Evolutionary conservation across 495 filamentous ascomycete genomes (phyloP).

Genomic region (Penicillium daleae): DNA sequence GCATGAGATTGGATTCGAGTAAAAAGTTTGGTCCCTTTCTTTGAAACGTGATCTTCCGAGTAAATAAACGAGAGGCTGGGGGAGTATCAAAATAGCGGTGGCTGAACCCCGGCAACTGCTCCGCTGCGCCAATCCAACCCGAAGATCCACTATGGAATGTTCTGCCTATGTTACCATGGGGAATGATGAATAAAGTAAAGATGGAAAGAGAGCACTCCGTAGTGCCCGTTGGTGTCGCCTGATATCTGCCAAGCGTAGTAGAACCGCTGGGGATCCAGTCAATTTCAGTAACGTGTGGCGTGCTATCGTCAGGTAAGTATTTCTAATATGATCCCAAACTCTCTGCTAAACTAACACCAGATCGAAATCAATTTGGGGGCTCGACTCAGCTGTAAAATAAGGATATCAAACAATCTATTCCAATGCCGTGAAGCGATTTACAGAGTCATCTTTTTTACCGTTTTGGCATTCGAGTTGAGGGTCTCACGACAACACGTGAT

Average conservation of each 20-base stretch:
- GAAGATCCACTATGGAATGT: conserved; percentile 24
- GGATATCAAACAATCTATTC: too few species aligned
- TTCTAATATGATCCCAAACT: too few species aligned
- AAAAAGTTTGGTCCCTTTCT: conserved; percentile 1
- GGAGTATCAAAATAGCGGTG: conserved; percentile 33
- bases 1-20: background rate
- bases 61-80: conserved; percentile 35
- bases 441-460: too few species aligned
- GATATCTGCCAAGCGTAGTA: too few species aligned
- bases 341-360: background rate
- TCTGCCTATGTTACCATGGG: conserved; percentile 8
- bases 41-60: conserved; percentile 11
- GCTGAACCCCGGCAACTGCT: conserved; percentile 21
- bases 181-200: background rate
- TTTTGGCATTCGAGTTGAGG: too few species aligned
- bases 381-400: too few species aligned
- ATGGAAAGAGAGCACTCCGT: background rate
- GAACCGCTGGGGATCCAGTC: too few species aligned
- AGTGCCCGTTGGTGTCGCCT: background rate
- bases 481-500: background rate
- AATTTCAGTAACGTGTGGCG: too few species aligned
- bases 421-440: too few species aligned
- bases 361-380: background rate
- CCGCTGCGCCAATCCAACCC: background rate
- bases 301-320: background rate